Conservation (phyloP, 2,329 filamentous ascomycete species). For the Zymoseptoria ardabiliae region DNA sequence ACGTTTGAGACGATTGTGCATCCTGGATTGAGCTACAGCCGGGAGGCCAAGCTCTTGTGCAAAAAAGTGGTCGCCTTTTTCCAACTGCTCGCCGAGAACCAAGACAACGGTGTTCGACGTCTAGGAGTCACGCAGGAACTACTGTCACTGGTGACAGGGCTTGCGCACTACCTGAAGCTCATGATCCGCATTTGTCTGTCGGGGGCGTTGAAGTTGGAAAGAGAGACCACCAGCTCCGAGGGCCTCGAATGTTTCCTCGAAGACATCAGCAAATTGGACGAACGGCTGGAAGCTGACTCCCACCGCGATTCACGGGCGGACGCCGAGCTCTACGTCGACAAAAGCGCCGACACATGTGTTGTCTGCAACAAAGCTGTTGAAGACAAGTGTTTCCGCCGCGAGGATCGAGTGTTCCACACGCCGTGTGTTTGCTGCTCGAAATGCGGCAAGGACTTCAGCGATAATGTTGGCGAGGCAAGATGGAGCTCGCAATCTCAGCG, state of each 20-base stretch:
- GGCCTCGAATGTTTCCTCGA: slow-evolving; percentile 77
- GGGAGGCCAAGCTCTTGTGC: slow-evolving; percentile 97
- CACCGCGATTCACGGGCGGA: slow-evolving; percentile 38
- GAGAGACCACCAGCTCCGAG: slow-evolving; percentile 66
- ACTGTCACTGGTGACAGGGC: slow-evolving; percentile 90
- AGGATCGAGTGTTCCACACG: slow-evolving; percentile 75
- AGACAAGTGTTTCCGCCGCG: slow-evolving; percentile 76
- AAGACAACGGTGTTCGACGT: slow-evolving; percentile 82
- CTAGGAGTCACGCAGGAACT: slow-evolving; percentile 95
- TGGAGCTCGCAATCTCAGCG: slow-evolving; percentile 62
- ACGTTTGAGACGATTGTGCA: slow-evolving; percentile 29
- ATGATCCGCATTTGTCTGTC: slow-evolving; percentile 95
- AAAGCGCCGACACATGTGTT: slow-evolving; percentile 65
- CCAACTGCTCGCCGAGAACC: slow-evolving; percentile 85
- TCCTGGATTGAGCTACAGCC: slow-evolving; percentile 75
- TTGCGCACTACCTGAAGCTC: slow-evolving; percentile 95
- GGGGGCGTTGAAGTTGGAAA: slow-evolving; percentile 82
- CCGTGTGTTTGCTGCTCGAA: slow-evolving; percentile 64
- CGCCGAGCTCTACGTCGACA: slow-evolving; percentile 37
- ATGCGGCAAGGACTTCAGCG: slow-evolving; percentile 67
- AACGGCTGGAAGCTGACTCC: slow-evolving; percentile 63
- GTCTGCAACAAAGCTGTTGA: slow-evolving; percentile 82
- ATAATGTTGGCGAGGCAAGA: slow-evolving; percentile 60
- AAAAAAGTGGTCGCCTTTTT: slow-evolving; percentile 99
- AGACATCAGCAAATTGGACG: slow-evolving; percentile 76